A percentile compares a stretch with the other conserved stretches of the same genome.
These are phyloP conservation scores for Auriscalpium orientale DNA, from an alignment of 768 basidiomycete genomes.

Conservation along the genomic window DNA sequence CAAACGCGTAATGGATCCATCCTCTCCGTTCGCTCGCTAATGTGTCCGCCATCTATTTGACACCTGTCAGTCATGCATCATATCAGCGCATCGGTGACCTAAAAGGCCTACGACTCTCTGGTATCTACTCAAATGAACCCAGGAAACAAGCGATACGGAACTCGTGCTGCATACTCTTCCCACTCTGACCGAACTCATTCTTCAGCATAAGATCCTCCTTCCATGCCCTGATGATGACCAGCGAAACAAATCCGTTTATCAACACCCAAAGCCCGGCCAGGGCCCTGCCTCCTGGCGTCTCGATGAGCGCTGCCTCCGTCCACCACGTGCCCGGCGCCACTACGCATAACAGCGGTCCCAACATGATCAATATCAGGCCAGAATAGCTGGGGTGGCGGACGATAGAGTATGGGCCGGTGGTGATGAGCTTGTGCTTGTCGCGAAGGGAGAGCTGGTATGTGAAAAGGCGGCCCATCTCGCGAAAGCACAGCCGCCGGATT, in stretches of 20 bases:
- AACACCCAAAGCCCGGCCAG: neutral
- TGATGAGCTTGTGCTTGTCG: conserved; percentile 12
- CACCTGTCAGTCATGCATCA: too few relatives aligned
- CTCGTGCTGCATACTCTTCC: neutral
- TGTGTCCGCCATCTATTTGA: too few relatives aligned
- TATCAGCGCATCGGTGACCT: too few relatives aligned
- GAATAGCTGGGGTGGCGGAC: conserved; percentile 19
- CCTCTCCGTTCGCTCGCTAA: too few relatives aligned
- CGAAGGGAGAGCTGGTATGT: conserved; percentile 9
- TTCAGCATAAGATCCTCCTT: neutral
- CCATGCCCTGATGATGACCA: neutral
- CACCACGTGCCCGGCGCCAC: too few relatives aligned
- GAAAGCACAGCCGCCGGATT: conserved; percentile 6
- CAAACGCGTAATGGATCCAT: too few relatives aligned
- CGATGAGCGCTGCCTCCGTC: too few relatives aligned
- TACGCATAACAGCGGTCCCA: too few relatives aligned
- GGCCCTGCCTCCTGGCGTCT: neutral
- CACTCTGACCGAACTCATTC: conserved; percentile 1
- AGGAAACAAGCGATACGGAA: neutral
- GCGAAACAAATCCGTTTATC: neutral
- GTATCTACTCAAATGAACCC: neutral
- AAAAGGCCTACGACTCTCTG: too few relatives aligned
- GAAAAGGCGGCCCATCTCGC: conserved; percentile 14
- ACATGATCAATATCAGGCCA: neutral
- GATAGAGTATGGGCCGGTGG: conserved; percentile 14